Evolutionary conservation across 345 rosid genomes (phyloP), one percentile per base, ranked within the genome.

Genomic region (Draba incana): DNA sequence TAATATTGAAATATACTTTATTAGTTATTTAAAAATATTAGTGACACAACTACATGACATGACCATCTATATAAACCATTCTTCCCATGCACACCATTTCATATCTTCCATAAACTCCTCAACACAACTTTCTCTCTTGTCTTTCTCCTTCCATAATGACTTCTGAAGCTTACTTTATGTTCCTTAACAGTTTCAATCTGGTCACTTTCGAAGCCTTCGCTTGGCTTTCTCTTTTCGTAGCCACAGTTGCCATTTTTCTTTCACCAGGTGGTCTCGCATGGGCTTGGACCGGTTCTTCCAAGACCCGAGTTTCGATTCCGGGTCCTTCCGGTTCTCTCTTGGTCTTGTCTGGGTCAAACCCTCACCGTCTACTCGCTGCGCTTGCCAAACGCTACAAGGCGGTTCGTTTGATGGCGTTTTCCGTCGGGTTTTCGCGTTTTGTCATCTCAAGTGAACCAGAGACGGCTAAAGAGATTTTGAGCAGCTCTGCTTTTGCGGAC

Each of bases 401-500:
- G 13, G 74, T 68, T 62, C 16, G 72, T 60, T 57, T 91, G 62
- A 88, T 91, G 96, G 92, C 89, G n/a, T 86, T 89, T 60, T 89
- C 98, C 1, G 78, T 89, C 16, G 96, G 98, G 35, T 76, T 87
- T 68, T 87, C 86, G 4, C 86, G 94, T 20, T 86, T 88, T 3
- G 44, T 92, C 11, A 82, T 92, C 62, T 82, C 88, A 2, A 87
- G 96, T 55, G 70, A 89, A 35, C 86, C 95, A 7, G 88, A 89
- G 27, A 80, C 85, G 2, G 97, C 91, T 6, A 92, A 77, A 48
- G 98, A 89, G 79, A 81, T 92, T 60, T 41, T 92, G 14, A 81
- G 64, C 79, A 92, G 87, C 74, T 81, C 92, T 2, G 90, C 92
- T 46, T 92, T 92, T 16, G 91, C 87, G 0, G 89, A 92, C 75